Base-by-base conservation (phyloP, 768 basidiomycete genomes). In the Auricularia heimuer region DNA sequence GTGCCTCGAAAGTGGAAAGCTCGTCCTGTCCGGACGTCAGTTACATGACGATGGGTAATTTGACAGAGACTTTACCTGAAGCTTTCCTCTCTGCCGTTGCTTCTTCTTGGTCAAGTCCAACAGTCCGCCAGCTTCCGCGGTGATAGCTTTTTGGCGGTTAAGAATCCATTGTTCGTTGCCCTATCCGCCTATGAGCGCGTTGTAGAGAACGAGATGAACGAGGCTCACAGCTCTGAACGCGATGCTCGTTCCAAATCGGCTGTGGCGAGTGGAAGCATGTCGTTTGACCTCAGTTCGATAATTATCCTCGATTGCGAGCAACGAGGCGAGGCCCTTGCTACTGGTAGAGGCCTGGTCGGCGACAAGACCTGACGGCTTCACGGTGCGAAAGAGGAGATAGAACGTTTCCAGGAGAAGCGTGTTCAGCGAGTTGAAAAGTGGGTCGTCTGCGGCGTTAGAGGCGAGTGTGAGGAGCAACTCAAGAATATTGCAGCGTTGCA, bases 201-300 rank as follows among this genome's bases (percentile, higher is more conserved):
- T 51, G 10, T 12, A 16, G 12, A 14, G 39, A 42, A 14, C 39
- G 12, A 42, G 16, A 70, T 64, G 29, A 29, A 29, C 29, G 29
- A 29, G 2, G 29, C 29, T 29, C 29, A 34, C 67, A 33, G 54
- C 66, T 70, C 63, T 76, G 79, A 73, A 83, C 85, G 67, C 78
- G 68, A 98, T 88, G 8, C 95, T 98, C 2, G 97, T 98, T 1
- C 97, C 97, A 75, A 99, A 99, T 61, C 95, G 86, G 33, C 94
- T 93, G 76, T 99, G 97, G 37, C 97, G 84, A 24, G 93, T 90
- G 62, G 86, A 76, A 3, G 83, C 78, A 61, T 80, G 77, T 61
- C 84, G 81, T 0, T 83, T 79, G 33, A 82, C 73, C 63, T 84
- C 80, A 39, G 81, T 80, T 66, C 86, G 87, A 51, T 79, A 79